Base-by-base conservation (phyloP, 2,329 filamentous ascomycete species). In the Talaromyces sp. region DNA sequence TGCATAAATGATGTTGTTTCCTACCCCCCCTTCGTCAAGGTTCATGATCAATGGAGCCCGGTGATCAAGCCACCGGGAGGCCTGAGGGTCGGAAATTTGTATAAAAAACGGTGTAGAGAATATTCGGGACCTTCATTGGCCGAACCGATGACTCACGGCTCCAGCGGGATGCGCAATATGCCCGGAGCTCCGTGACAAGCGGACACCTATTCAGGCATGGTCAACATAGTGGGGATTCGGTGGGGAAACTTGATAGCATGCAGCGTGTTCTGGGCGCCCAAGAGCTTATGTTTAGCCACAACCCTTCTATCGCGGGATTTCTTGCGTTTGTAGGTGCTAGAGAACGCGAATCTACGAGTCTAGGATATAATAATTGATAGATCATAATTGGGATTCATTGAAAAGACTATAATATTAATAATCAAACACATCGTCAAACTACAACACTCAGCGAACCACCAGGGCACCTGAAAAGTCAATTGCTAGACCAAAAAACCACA, bases 41-140 rank as follows among this genome's bases (percentile, higher is more conserved):
- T 14, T 20, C 13, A 20, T n/a, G 22, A 20, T 24, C 42, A 22
- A 37, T 42, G 30, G 27, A 9, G 27, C 13, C 33, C 13, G 19
- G 16, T 30, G 22, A 29, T 24, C 29, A 30, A 52, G 44, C 35
- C 51, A 42, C 43, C 19, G 14, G 7, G 51, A 16, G 45, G 33
- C 44, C 49, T 30, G 33, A 42, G 47, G 46, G 47, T 29, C 42
- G 30, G 13, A 16, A 36, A 36, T 17, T 39, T 16, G 33, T 11
- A 45, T 46, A 37, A 52, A 52, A 44, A 46, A 52, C 52, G 49
- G 52, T 55, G 48, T 52, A 55, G 45, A n/a, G n/a, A 24, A 42
- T 27, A 27, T 22, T 17, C 30, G 14, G 11, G 30, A 9, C 29
- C 3, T 3, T 33, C n/a, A 51, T 56, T 54, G 43, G 50, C 19